Base-by-base conservation (phyloP, 2,329 filamentous ascomycete species). In the Acrocalymma vagum region DNA sequence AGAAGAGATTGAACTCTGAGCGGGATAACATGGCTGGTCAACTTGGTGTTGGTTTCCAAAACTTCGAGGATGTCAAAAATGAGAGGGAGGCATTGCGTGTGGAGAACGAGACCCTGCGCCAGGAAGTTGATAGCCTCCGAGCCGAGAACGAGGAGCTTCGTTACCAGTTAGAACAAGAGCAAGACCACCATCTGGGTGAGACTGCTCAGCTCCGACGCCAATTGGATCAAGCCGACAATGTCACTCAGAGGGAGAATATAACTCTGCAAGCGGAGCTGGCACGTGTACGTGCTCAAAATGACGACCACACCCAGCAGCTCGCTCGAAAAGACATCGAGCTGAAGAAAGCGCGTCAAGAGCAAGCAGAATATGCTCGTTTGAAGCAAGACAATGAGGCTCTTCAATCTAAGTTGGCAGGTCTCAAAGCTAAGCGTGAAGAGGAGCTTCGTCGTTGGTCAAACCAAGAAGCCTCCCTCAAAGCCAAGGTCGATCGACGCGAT, bases 361-460 rank as follows among this genome's bases (percentile, higher is more conserved):
- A 67, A 37, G 63, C 58, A 9, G 69, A 72, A 37, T 66, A 58
- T 38, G 59, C 62, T 5, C 84, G 88, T 16, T 85, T 94, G 58
- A 79, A 79, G 49, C 83, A 80, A 39, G 87, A 93, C 56, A 87
- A 93, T 62, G 81, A 81, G 9, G 72, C 85, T 6, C 74, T 95
- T 34, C 82, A 77, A 47, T 79, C 81, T n/a, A 88, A 94, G 63
- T 83, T 95, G 35, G 81, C 87, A 30, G 85, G 87, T 34, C 76
- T 94, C 8, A 85, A 87, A 58, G 79, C 83, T 31, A 88, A 90
- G 42, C 77, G 94, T 9, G 79, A 86, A 40, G 75, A 81, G 18
- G 70, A 72, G 18, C 38, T 55, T 13, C 59, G 58, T 38, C 63
- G 60, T 9, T 70, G 67, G 65, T 39, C 52, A 22, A 53, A 49